A percentile compares a stretch with the other conserved stretches of the same genome.
Conservation (phyloP, 768 basidiomycete genomes). For the Jaapia argillacea region DNA sequence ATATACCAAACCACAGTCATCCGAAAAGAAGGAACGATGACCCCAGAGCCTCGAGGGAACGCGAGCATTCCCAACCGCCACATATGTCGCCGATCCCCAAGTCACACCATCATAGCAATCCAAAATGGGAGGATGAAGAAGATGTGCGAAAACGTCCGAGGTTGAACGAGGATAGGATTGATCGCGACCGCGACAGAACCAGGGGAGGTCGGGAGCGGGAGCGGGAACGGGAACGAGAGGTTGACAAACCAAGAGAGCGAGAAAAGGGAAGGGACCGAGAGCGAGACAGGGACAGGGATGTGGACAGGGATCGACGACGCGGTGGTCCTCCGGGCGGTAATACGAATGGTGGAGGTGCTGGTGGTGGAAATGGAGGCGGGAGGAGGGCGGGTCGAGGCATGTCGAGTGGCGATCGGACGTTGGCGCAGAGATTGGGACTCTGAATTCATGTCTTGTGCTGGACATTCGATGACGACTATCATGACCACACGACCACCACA, state of each 20-base stretch:
- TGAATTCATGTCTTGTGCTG: not conserved
- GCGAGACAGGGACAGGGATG: constrained; percentile 9
- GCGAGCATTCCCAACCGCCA: not conserved
- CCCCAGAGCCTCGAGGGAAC: not conserved
- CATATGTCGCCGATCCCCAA: not conserved
- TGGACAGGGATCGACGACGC: not conserved
- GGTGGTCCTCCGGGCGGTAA: not conserved
- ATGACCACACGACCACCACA: not conserved
- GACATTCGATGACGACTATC: not conserved
- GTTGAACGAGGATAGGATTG: not conserved
- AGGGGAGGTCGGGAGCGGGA: constrained; percentile 13
- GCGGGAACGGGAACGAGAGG: not conserved
- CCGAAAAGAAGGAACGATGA: not conserved
- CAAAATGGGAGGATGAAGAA: constrained; percentile 47
- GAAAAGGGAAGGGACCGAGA: constrained; percentile 9
- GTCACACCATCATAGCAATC: constrained; percentile 15
- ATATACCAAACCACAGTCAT: not conserved
- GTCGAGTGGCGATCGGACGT: constrained; percentile 1
- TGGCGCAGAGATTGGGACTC: not conserved
- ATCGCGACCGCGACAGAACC: not conserved
- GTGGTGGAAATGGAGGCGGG: not conserved
- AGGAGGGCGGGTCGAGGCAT: not conserved
- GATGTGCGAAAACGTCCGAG: constrained; percentile 33
- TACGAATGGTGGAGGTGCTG: not conserved
- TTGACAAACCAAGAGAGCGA: no score